Conservation (phyloP, 257 asterid genomes). For the Datura wrightii region DNA sequence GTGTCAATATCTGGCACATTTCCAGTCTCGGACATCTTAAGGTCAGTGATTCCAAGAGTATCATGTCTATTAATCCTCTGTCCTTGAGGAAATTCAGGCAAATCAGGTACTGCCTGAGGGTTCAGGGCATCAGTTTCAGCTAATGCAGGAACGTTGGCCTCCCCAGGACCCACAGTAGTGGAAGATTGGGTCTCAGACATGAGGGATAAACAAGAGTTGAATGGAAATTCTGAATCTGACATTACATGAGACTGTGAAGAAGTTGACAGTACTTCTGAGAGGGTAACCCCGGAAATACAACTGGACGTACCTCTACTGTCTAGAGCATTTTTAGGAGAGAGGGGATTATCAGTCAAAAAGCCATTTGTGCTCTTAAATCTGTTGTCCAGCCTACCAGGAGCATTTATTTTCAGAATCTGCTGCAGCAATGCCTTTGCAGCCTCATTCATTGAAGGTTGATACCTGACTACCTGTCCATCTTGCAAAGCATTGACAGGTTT, state of each 20-base stretch:
- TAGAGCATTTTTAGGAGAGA: slow-evolving; percentile 43
- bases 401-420: slow-evolving; percentile 63
- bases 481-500: slow-evolving; percentile 44
- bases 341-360: slow-evolving; percentile 56
- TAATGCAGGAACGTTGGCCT: slow-evolving; percentile 36
- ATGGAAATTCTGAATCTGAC: slow-evolving; percentile 30
- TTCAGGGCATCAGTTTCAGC: slow-evolving; percentile 38
- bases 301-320: slow-evolving; percentile 54
- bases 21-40: slow-evolving; percentile 43
- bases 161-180: slow-evolving; percentile 37
- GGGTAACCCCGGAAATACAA: slow-evolving; percentile 60
- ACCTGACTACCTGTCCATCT: slow-evolving; percentile 70
- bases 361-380: slow-evolving; percentile 49
- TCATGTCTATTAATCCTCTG: slow-evolving; percentile 43
- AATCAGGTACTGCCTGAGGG: slow-evolving; percentile 27
- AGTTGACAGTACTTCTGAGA: slow-evolving; percentile 60
- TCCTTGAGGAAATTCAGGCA: slow-evolving; percentile 46
- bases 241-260: slow-evolving; percentile 33
- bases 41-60: slow-evolving; percentile 36
- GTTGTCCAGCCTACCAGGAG: slow-evolving; percentile 54
- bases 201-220: slow-evolving; percentile 37
- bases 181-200: slow-evolving; percentile 51
- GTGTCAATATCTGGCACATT: slow-evolving; percentile 41
- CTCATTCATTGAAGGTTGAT: slow-evolving; percentile 77
- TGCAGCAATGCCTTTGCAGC: slow-evolving; percentile 73